Evolutionary conservation across 2,329 filamentous ascomycete species (phyloP).

Genomic region (Ceratocystis eucalypticola): DNA sequence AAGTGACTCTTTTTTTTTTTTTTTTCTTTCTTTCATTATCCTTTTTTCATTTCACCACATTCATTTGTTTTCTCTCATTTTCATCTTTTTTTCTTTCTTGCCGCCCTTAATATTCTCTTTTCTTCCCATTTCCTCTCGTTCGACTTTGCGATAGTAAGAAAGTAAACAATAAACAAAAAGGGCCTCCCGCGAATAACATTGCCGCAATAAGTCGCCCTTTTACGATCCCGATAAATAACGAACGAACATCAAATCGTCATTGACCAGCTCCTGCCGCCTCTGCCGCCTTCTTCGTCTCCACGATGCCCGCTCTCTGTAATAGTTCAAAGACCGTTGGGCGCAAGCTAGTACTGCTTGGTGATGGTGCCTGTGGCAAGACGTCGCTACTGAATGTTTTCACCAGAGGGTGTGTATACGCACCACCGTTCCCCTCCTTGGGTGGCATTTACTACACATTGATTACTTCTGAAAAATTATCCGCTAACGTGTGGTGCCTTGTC

Average conservation of each 20-base stretch:
- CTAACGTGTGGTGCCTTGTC: not conserved
- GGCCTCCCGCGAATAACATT: not conserved
- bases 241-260: no score
- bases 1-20: not conserved
- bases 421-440: no score
- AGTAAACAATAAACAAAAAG: not conserved
- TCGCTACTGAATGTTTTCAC: constrained; percentile 97
- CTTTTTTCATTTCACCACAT: constrained; percentile 8
- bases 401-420: constrained; percentile 53
- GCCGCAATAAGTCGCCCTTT: not conserved
- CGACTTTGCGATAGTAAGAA: not conserved
- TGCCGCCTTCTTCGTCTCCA: not conserved
- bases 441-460: not conserved
- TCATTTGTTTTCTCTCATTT: constrained; percentile 12
- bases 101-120: not conserved
- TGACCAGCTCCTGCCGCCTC: not conserved
- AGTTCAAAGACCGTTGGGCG: constrained; percentile 78
- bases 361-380: constrained; percentile 95
- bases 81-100: constrained; percentile 7
- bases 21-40: not conserved
- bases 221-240: not conserved
- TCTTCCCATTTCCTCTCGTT: not conserved
- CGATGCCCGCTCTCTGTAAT: constrained; percentile 39
- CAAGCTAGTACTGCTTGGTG: constrained; percentile 90
- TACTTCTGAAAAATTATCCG: not conserved